Evolutionary conservation across 176 grass and related monocot genomes (phyloP).

Genomic region (Guadua angustifolia): DNA sequence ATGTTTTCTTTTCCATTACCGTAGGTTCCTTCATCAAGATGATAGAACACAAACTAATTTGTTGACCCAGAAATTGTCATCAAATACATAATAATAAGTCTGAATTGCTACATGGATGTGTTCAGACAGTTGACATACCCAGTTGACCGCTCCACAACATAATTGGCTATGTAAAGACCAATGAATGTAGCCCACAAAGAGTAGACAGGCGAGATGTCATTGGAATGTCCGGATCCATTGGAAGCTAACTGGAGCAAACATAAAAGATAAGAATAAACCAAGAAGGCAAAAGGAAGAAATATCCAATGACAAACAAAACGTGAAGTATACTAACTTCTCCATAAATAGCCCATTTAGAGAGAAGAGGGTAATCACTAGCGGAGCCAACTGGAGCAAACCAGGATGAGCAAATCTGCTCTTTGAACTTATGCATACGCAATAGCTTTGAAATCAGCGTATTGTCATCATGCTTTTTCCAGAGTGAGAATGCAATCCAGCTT

Average conservation of each 20-base stretch:
- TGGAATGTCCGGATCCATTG: conserved; percentile 70
- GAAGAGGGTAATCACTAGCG: conserved; percentile 90
- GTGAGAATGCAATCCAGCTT: conserved; percentile 73
- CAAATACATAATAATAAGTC: background rate
- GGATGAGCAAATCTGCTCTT: conserved; percentile 94
- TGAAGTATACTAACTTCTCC: conserved; percentile 67
- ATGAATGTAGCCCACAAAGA: conserved; percentile 97
- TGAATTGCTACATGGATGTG: conserved; percentile 20
- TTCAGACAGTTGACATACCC: conserved; percentile 65
- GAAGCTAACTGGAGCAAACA: conserved; percentile 72
- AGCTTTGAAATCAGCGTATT: conserved; percentile 65
- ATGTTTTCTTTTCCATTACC: conserved; percentile 4
- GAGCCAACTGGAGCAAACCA: conserved; percentile 97
- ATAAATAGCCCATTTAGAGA: conserved; percentile 98
- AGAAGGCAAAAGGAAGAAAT: background rate
- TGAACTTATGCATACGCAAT: conserved; percentile 81
- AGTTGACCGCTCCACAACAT: conserved; percentile 91
- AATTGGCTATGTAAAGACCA: conserved; percentile 96
- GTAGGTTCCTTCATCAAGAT: background rate
- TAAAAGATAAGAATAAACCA: conserved; percentile 40
- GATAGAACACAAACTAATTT: background rate
- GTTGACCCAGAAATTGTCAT: conserved; percentile 1
- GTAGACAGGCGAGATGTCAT: conserved; percentile 88
- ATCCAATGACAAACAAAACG: background rate
- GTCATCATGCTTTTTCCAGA: conserved; percentile 89